Base-by-base conservation (phyloP, 177 flowering plant species). In the Tripterygium wilfordii region DNA sequence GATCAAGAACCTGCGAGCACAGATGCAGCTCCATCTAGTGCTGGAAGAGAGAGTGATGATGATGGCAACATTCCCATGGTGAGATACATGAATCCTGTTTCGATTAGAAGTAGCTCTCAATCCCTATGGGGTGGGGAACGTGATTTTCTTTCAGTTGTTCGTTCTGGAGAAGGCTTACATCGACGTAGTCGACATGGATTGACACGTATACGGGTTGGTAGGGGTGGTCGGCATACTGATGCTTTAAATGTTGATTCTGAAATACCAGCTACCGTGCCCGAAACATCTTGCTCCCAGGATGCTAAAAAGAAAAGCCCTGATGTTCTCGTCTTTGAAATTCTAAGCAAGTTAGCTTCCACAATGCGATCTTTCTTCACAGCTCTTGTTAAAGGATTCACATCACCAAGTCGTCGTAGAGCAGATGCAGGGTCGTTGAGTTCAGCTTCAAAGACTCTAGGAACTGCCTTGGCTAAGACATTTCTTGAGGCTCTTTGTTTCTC, bases 371-470 rank as follows among this genome's bases (percentile, higher is more conserved):
- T 87, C 65, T 79, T 69, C 51, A 65, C 71, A 6, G 72, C 82
- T 56, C 72, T 90, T 36, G 92, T 90, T 1, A 90, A 82, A 66
- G 88, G 88, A 9, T 77, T 87, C 47, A 71, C 85, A 5, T 69
- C 78, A 32, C 85, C 88, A 42, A 84, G 74, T 46, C 97, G 94
- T 47, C 88, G 94, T 15, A 82, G 94, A 66, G 66, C 74, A 54
- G 97, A 90, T 44, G 59, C 82, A 28, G 90, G 80, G 22, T 68
- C 85, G 13, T 44, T 82, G 56, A 79, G 76, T 65, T 63, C 96
- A 14, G 81, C 85, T 54, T 76, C 94, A 31, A 90, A 78, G 73
- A 79, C 73, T 57, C 70, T 90, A 57, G 96, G 91, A 36, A 65
- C 74, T 55, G 87, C 85, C 42, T 53, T 89, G 15, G 79, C 95